Evolutionary conservation across 305 asterid species (phyloP).

Genomic region (Petunia hybrid): DNA sequence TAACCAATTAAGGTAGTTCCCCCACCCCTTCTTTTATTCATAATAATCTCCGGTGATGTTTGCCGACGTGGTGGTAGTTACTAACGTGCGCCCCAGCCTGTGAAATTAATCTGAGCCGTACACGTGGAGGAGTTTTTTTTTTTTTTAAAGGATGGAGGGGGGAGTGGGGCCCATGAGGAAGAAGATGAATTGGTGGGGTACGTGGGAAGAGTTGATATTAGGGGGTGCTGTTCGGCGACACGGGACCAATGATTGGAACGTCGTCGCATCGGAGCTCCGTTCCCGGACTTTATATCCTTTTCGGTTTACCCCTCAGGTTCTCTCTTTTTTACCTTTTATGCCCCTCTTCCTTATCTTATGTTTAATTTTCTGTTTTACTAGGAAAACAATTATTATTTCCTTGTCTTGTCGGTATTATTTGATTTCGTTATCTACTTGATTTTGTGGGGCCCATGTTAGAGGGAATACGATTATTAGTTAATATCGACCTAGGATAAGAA

Average conservation of each 20-base stretch:
- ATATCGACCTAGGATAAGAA: too few relatives aligned
- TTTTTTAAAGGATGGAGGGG: constrained; percentile 44
- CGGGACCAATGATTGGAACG: constrained; percentile 83
- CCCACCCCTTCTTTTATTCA: neutral
- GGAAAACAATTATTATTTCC: too few relatives aligned
- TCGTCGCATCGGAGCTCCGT: constrained; percentile 83
- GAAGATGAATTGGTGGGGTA: constrained; percentile 75
- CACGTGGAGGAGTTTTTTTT: constrained; percentile 6
- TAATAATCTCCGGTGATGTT: neutral
- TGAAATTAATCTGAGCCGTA: constrained; percentile 20
- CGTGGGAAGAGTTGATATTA: constrained; percentile 91
- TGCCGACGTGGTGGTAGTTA: neutral
- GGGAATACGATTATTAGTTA: neutral
- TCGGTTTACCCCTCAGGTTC: constrained; percentile 74
- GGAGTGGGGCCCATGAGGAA: constrained; percentile 47
- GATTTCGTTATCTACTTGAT: constrained; percentile 14
- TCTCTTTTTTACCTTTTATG: constrained; percentile 7
- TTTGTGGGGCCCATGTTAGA: constrained; percentile 3
- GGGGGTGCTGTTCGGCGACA: constrained; percentile 91
- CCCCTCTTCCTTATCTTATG: neutral
- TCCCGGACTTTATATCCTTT: constrained; percentile 61
- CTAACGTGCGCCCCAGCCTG: constrained; percentile 41
- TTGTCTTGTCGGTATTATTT: neutral
- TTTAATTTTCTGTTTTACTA: too few relatives aligned
- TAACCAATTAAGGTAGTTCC: neutral